These are phyloP conservation scores for Agaricus sinodeliciosus DNA, from an alignment of 768 basidiomycete genomes.

Conservation along the genomic window DNA sequence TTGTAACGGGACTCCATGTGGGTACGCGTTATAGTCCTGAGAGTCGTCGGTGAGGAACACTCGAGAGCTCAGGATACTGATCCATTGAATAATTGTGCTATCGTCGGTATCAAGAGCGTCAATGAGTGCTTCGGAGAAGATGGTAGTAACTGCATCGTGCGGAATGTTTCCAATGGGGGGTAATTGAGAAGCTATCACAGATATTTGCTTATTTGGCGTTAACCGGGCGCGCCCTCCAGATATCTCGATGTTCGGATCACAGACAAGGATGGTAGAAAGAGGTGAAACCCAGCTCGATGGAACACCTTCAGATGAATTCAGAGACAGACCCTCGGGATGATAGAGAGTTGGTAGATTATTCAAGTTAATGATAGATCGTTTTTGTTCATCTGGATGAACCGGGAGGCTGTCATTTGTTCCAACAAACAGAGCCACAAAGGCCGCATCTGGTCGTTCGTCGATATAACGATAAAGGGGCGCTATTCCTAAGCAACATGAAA, in stretches of 20 bases:
- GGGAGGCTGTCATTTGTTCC: conserved; percentile 1
- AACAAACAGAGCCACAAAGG: not conserved
- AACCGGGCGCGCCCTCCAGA: not conserved
- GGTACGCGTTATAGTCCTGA: not conserved
- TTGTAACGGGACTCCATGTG: not conserved
- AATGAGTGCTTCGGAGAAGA: not conserved
- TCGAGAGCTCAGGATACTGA: not conserved
- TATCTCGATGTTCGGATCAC: not conserved
- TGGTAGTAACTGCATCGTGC: not conserved
- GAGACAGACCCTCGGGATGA: not conserved
- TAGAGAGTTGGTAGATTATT: not conserved
- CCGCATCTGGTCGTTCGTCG: not conserved
- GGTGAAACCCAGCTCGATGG: not conserved
- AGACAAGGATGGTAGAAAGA: not conserved
- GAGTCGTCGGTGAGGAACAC: not conserved
- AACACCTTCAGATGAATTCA: not conserved
- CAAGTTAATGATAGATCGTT: not conserved
- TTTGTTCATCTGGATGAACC: not conserved
- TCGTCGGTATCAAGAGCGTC: not conserved
- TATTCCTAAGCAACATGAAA: not conserved
- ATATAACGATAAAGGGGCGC: not conserved
- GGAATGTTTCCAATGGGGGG: not conserved
- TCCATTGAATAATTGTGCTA: not conserved
- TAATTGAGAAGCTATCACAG: not conserved
- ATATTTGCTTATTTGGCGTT: not conserved